Percentiles rank a stretch among this genome's conserved stretches.
Evolutionary conservation across 2,329 filamentous ascomycete species (phyloP).

Genomic region (Leptographium galeiforme): DNA sequence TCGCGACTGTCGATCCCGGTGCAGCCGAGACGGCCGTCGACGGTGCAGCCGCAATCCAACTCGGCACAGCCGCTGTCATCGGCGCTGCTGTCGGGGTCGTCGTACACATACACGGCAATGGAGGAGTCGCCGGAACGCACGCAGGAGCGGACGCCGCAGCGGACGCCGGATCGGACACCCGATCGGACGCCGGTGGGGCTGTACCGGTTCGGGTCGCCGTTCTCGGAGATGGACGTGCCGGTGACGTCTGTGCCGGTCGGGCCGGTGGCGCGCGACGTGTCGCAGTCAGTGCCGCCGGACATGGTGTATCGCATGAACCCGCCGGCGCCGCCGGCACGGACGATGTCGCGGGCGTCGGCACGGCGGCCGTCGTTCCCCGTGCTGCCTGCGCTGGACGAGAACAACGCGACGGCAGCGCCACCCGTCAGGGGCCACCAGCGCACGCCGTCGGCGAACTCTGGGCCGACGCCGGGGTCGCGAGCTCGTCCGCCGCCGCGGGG

Average conservation of each 20-base stretch:
- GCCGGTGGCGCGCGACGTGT: slow-evolving; percentile 63
- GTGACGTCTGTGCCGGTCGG: slow-evolving; percentile 59
- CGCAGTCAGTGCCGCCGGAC: slow-evolving; percentile 85
- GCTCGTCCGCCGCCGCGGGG: slow-evolving; percentile 39
- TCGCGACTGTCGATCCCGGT: slow-evolving; percentile 50
- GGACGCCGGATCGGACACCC: background rate
- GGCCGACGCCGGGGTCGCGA: slow-evolving; percentile 19
- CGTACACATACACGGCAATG: slow-evolving; percentile 12
- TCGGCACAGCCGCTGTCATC: slow-evolving; percentile 13
- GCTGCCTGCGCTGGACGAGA: slow-evolving; percentile 58
- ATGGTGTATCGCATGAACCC: slow-evolving; percentile 56
- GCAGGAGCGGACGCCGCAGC: slow-evolving; percentile 25
- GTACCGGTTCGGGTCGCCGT: slow-evolving; percentile 72
- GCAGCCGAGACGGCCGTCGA: slow-evolving; percentile 13
- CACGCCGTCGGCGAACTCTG: background rate
- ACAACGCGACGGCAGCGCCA: slow-evolving; percentile 21
- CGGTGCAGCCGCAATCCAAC: slow-evolving; percentile 8
- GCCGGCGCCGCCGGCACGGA: slow-evolving; percentile 24
- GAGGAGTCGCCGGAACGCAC: slow-evolving; percentile 30
- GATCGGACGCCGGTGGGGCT: slow-evolving; percentile 45
- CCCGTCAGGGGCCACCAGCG: slow-evolving; percentile 11
- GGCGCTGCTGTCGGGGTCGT: slow-evolving; percentile 1
- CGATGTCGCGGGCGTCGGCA: slow-evolving; percentile 40
- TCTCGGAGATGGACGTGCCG: slow-evolving; percentile 83
- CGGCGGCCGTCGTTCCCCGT: slow-evolving; percentile 56